Evolutionary conservation across 345 rosid genomes (phyloP).

Genomic region (Angophora floribunda): DNA sequence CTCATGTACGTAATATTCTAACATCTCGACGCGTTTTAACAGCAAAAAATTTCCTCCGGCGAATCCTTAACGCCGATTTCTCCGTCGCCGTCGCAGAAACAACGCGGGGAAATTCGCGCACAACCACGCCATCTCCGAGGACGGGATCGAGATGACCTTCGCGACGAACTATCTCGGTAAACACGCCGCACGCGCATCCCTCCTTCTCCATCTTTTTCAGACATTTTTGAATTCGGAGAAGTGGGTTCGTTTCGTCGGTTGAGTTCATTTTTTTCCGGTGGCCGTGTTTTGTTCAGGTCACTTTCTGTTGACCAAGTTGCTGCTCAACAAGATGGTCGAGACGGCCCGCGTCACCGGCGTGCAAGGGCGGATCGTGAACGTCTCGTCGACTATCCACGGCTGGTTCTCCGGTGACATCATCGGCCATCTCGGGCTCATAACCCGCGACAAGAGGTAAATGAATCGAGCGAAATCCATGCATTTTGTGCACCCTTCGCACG

Average conservation of each 20-base stretch:
- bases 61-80: neutral
- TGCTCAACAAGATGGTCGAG: conserved; percentile 59
- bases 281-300: conserved; percentile 41
- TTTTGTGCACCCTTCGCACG: neutral
- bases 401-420: conserved; percentile 86
- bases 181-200: neutral
- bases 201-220: neutral
- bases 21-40: neutral
- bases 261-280: neutral
- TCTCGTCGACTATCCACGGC: conserved; percentile 74
- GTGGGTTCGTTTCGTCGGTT: neutral
- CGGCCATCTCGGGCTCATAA: conserved; percentile 58
- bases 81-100: conserved; percentile 41
- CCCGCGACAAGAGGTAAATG: conserved; percentile 53
- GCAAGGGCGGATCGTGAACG: conserved; percentile 81
- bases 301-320: conserved; percentile 65
- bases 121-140: conserved; percentile 87
- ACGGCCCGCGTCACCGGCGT: conserved; percentile 59
- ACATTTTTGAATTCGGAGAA: neutral
- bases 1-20: conserved; percentile 49
- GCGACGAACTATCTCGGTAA: conserved; percentile 94
- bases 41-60: neutral
- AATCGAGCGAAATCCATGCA: neutral
- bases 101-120: conserved; percentile 89
- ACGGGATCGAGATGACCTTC: conserved; percentile 97